Evolutionary conservation across 202 grass and related monocot species (phyloP), one percentile per base, ranked within the genome.

Genomic region (Tripidium arundinaceum): DNA sequence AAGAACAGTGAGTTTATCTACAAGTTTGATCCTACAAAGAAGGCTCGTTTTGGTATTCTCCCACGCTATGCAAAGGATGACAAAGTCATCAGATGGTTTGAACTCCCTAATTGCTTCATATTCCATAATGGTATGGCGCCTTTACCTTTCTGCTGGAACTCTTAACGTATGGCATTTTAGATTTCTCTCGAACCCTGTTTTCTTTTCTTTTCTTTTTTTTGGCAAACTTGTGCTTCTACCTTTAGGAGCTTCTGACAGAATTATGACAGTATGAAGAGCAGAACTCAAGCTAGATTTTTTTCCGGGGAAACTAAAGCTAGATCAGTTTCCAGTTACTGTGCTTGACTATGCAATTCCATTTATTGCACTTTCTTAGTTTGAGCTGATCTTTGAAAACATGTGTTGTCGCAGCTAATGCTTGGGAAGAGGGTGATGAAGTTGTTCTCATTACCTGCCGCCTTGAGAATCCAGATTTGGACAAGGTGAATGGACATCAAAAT

Each of bases 21-120:
- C 80, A 94, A 73, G 81, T 98, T 98, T 84, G 94, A 94, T 79
- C 37, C 88, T 77, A 82, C 94, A 72, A 94, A 92, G 85, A 98
- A 98, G 91, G 83, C 90, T 86, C 90, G 86, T 66, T 98, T 98
- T 34, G 94, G 94, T 27, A 87, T 98, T 81, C 92, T 98, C 81
- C 84, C 74, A 49, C 86, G 92, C 37, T 93, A 94, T 67, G 94
- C 92, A 49, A 98, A 88, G 86, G 87, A 94, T 87, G 95, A 98
- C 24, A 83, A 73, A 68, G 24, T 74, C 12, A 98, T 98, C 68
- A 90, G 90, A 91, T 98, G 95, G 95, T 98, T 98, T 92, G 92
- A 98, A 72, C 95, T 98, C 33, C 90, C 95, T 46, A 98, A 94
- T 50, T 98, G 95, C 76, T 98, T 87, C 88, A 91, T 98, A 79